Evolutionary conservation across 2,329 filamentous ascomycete species (phyloP).

Genomic region (Pseudocercospora ulei): DNA sequence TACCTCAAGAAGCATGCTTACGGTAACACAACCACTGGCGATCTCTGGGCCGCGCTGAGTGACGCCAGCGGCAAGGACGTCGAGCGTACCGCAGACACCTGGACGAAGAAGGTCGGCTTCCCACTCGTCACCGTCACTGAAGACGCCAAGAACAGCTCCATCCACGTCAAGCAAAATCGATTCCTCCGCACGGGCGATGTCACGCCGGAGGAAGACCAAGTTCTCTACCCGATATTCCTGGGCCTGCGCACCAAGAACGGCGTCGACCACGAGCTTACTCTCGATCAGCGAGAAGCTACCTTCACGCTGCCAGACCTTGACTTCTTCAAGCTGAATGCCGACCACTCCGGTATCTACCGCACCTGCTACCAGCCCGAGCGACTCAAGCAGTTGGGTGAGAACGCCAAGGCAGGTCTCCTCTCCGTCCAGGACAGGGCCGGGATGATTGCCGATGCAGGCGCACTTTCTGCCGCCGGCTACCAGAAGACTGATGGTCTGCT

Average conservation of each 20-base stretch:
- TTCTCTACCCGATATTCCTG: constrained; percentile 81
- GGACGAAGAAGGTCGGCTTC: constrained; percentile 94
- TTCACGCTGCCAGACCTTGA: constrained; percentile 70
- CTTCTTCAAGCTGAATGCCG: constrained; percentile 94
- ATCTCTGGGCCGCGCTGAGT: constrained; percentile 79
- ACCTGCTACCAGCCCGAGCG: constrained; percentile 78
- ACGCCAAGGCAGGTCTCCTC: constrained; percentile 69
- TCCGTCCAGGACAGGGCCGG: constrained; percentile 85
- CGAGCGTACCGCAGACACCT: constrained; percentile 81
- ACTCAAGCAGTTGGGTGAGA: constrained; percentile 75
- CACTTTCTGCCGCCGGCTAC: constrained; percentile 79
- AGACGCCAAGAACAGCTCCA: constrained; percentile 57
- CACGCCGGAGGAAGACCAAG: constrained; percentile 82
- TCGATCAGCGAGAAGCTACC: constrained; percentile 61
- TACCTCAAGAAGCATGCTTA: constrained; percentile 98
- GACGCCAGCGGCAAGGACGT: constrained; percentile 87
- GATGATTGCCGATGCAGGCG: constrained; percentile 81
- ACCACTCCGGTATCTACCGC: constrained; percentile 85
- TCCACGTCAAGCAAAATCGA: constrained; percentile 86
- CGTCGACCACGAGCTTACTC: constrained; percentile 63
- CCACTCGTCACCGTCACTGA: constrained; percentile 83
- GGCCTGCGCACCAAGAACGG: constrained; percentile 76
- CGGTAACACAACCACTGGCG: constrained; percentile 81
- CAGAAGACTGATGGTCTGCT: constrained; percentile 86
- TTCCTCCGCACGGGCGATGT: constrained; percentile 89